Evolutionary conservation across 768 basidiomycete species (phyloP).

Genomic region (Clitopilus passeckerianus): DNA sequence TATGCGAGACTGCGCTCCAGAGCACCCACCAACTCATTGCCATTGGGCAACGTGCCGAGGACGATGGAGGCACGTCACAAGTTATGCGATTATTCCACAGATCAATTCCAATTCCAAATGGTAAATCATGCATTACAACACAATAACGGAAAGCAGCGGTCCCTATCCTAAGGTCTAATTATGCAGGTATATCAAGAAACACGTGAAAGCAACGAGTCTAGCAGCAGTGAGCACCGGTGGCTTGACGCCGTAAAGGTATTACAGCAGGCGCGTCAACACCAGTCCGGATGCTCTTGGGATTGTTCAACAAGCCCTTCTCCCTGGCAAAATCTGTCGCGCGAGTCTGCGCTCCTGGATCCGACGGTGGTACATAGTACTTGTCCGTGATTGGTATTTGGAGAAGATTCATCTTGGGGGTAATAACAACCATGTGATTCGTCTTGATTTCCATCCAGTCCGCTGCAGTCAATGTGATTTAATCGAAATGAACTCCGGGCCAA

Average conservation of each 20-base stretch:
- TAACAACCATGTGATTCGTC: constrained; percentile 92
- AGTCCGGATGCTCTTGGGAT: constrained; percentile 34
- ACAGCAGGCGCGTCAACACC: constrained; percentile 9
- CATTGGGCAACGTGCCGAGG: not conserved
- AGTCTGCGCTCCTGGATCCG: constrained; percentile 64
- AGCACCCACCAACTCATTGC: constrained; percentile 54
- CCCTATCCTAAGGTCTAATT: not conserved
- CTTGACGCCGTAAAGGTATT: constrained; percentile 3
- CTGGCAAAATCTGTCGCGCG: constrained; percentile 82
- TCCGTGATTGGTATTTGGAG: constrained; percentile 93
- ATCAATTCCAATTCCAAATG: not conserved
- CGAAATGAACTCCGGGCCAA: not conserved
- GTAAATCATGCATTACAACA: not conserved
- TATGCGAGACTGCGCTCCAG: constrained; percentile 61
- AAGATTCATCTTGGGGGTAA: constrained; percentile 94
- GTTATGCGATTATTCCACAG: not conserved
- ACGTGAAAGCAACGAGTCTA: constrained; percentile 3
- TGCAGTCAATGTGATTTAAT: constrained; percentile 14
- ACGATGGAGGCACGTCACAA: constrained; percentile 5
- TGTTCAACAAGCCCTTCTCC: constrained; percentile 78
- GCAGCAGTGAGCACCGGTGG: constrained; percentile 12
- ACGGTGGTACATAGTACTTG: constrained; percentile 86
- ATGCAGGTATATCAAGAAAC: not conserved
- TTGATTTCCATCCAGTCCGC: constrained; percentile 99
- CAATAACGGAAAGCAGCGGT: not conserved